Conservation (phyloP, 2,329 filamentous ascomycete species). For the Sporothrix inflata region DNA sequence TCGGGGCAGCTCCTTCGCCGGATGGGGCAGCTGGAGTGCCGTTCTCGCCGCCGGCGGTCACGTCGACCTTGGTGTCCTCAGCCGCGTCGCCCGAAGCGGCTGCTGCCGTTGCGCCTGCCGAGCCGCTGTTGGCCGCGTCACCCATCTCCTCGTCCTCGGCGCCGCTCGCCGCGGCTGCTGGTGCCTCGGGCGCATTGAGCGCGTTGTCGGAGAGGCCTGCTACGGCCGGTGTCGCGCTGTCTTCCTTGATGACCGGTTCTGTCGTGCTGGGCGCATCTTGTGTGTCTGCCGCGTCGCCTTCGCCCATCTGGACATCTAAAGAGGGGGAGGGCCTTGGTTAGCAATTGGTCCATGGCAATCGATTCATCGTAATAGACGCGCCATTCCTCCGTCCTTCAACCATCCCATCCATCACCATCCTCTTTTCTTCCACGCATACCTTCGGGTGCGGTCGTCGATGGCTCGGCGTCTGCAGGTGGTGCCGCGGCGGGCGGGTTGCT, state of each 20-base stretch:
- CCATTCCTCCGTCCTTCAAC: background rate
- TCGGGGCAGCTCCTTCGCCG: slow-evolving; percentile 11
- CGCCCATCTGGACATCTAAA: slow-evolving; percentile 67
- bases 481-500: slow-evolving; percentile 60
- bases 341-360: background rate
- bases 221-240: slow-evolving; percentile 62
- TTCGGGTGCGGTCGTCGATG: slow-evolving; percentile 28
- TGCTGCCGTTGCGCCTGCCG: slow-evolving; percentile 19
- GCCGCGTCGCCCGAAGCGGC: slow-evolving; percentile 2
- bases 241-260: slow-evolving; percentile 61
- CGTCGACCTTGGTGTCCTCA: slow-evolving; percentile 29
- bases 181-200: slow-evolving; percentile 69
- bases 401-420: too few relatives aligned
- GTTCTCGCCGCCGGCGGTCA: slow-evolving; percentile 25
- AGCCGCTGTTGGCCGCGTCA: slow-evolving; percentile 48
- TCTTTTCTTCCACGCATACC: background rate
- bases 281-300: slow-evolving; percentile 44
- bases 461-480: slow-evolving; percentile 56
- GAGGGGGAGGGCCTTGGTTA: background rate
- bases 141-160: slow-evolving; percentile 81
- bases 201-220: slow-evolving; percentile 61
- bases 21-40: slow-evolving; percentile 1
- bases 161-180: slow-evolving; percentile 62
- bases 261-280: slow-evolving; percentile 27
- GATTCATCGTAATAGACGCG: background rate